phyloP scores from a whole-genome alignment of 2,329 filamentous ascomycete genomes.

The Aureobasidium sp. region DNA sequence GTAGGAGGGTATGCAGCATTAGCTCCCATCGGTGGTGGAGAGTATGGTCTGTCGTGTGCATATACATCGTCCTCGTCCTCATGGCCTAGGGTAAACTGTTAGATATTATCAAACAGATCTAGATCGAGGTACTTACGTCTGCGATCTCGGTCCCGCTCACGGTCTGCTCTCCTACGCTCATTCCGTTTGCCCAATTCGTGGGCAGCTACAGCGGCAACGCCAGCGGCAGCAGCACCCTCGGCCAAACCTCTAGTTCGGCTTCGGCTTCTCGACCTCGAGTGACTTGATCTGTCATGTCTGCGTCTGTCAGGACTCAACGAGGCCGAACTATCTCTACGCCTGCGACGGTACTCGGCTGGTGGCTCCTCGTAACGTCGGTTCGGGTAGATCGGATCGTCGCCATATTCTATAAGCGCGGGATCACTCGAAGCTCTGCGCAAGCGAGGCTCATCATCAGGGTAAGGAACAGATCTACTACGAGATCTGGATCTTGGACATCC shows the following conservation, averaged over 20 bases:
- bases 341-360: constrained; percentile 36
- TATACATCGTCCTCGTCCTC: constrained; percentile 24
- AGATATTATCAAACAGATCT: not conserved
- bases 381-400: constrained; percentile 54
- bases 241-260: constrained; percentile 47
- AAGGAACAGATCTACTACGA: constrained; percentile 39
- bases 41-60: constrained; percentile 25
- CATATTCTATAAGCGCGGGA: constrained; percentile 56
- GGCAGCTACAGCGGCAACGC: constrained; percentile 48
- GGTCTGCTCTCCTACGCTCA: constrained; percentile 49
- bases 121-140: constrained; percentile 36
- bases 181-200: constrained; percentile 51
- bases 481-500: constrained; percentile 25
- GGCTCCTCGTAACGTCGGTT: constrained; percentile 38
- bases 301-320: constrained; percentile 35
- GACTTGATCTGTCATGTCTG: constrained; percentile 23
- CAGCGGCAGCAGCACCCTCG: constrained; percentile 51
- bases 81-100: constrained; percentile 17
- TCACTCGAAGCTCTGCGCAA: constrained; percentile 39
- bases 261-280: constrained; percentile 38
- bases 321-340: constrained; percentile 38
- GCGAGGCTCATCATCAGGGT: constrained; percentile 33
- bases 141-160: constrained; percentile 23
- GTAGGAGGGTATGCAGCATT: constrained; percentile 25
- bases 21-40: constrained; percentile 30